Evolutionary conservation across 2,329 filamentous ascomycete species (phyloP).

Genomic region (Neoscytalidium dimidiatum): DNA sequence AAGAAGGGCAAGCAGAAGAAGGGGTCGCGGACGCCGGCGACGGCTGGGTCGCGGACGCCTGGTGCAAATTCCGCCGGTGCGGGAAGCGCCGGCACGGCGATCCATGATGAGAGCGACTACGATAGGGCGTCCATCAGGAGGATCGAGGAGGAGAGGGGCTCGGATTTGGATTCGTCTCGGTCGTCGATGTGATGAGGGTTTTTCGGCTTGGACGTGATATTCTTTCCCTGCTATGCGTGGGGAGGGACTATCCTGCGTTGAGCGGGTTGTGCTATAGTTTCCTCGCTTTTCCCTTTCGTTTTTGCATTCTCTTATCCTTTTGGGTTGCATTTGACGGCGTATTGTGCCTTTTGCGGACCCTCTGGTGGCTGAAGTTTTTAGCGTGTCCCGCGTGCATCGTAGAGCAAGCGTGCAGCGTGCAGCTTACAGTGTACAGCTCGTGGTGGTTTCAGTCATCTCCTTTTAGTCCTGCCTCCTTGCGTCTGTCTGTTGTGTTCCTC

Average conservation of each 20-base stretch:
- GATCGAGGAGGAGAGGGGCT: not conserved
- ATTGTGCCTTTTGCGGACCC: not conserved
- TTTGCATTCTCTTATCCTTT: not conserved
- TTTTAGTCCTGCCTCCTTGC: too few species aligned
- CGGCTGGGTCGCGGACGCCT: not conserved
- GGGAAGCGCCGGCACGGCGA: not conserved
- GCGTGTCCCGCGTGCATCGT: too few species aligned
- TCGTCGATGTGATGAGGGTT: not conserved
- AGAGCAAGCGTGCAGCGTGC: not conserved
- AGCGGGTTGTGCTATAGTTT: not conserved
- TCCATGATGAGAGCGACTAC: not conserved
- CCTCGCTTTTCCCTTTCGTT: not conserved
- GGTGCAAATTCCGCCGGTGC: not conserved
- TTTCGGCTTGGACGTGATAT: not conserved
- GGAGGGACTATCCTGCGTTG: not conserved
- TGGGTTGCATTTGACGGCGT: not conserved
- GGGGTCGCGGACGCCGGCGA: conserved; percentile 3
- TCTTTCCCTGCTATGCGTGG: not conserved
- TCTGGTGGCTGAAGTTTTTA: not conserved
- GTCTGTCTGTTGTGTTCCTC: not conserved
- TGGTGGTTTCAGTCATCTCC: not conserved
- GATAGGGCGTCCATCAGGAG: conserved; percentile 4
- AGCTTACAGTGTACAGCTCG: not conserved
- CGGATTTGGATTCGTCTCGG: not conserved
- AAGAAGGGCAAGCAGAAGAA: conserved; percentile 8